These are phyloP conservation scores for Myriosclerotinia curreyana DNA, from an alignment of 2,329 filamentous ascomycete genomes.

Conservation along the genomic window DNA sequence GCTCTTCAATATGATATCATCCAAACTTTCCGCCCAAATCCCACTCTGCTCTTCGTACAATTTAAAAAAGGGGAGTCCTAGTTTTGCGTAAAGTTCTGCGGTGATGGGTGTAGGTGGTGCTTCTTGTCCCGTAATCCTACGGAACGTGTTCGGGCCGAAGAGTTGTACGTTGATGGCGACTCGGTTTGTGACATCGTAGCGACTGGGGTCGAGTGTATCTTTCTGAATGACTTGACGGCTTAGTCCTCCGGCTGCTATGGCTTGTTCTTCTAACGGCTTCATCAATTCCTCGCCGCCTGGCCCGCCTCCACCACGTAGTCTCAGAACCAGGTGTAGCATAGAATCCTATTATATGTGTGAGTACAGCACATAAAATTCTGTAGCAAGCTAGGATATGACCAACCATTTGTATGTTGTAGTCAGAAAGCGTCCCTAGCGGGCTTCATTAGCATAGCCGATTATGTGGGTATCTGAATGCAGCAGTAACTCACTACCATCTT, in stretches of 20 bases:
- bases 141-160: constrained; percentile 41
- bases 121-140: constrained; percentile 38
- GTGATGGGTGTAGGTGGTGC: not conserved
- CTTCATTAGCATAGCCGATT: not conserved
- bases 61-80: constrained; percentile 1
- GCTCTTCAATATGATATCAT: not conserved
- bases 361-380: not conserved
- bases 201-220: constrained; percentile 34
- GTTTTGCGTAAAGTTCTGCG: not conserved
- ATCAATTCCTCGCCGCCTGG: too few relatives aligned
- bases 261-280: not conserved
- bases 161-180: constrained; percentile 43
- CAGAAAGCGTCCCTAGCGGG: not conserved
- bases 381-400: not conserved
- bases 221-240: constrained; percentile 43
- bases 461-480: not conserved
- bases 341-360: not conserved
- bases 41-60: not conserved
- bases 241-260: constrained; percentile 42
- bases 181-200: constrained; percentile 38
- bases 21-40: not conserved
- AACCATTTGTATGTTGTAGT: not conserved
- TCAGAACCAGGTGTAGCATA: not conserved
- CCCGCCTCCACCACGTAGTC: not conserved
- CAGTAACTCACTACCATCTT: constrained; percentile 62